Evolutionary conservation across 805 yeast species (phyloP), one percentile per base, ranked within the genome.

Genomic region (Yamadazyma philogaea): DNA sequence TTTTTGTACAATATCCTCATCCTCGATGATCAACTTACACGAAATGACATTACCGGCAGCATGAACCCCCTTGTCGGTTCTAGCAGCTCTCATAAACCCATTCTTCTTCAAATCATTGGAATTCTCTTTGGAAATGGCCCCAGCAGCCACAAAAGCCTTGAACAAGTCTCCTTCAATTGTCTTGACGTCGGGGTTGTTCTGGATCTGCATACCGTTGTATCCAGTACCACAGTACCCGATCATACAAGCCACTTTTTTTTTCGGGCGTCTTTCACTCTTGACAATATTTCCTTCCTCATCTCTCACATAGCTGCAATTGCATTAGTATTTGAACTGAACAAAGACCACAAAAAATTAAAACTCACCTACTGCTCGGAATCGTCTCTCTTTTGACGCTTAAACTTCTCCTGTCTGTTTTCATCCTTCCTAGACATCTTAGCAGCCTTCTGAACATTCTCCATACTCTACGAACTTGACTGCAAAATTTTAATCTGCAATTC

Each of bases 171-270:
- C 93, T 64, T 90, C 98, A 50, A 90, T 90, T 16, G 98, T 90
- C 59, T 81, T 81, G 32, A 79, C 79, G 15, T 90, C 95, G 1
- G 96, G 95, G 59, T 89, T 90, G 43, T 65, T 65, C 44, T 70
- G 74, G 49, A 84, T 68, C 64, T 90, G 98, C 96, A 90, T 87
- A 6, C 98, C 98, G 61, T 87, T 93, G 65, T 90, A 90, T 0
- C 97, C 97, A 1, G 96, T 82, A 32, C 98, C 98, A 60, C 96
- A 90, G 67, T 90, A 90, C 4, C 98, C 97, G 50, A 90, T 73
- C 80, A 87, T 74, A 55, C 85, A 80, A 0, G 96, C 97, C 17
- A 88, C 96, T 59, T 90, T 90, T 54, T 80, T 78, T 73, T 90
- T 90, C 17, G 98, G 96, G 49, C 75, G 78, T 62, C 89, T 74